These are phyloP conservation scores for Magnaporthiopsis rhizophila DNA, from an alignment of 2,329 filamentous ascomycete genomes.

Conservation along the genomic window DNA sequence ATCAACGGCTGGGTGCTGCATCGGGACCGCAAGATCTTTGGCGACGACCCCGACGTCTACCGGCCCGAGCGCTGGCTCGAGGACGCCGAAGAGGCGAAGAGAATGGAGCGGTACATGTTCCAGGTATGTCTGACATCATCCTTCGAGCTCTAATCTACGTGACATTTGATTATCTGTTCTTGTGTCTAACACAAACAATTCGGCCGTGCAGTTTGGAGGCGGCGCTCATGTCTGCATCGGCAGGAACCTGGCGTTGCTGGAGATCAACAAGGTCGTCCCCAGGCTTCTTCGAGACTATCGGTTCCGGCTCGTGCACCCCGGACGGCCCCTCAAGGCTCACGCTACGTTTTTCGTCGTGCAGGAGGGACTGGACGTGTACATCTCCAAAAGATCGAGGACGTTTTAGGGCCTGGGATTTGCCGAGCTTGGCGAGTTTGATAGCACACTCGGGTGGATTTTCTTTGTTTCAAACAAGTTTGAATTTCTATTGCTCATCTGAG, in stretches of 20 bases:
- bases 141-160: neutral
- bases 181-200: slow-evolving; percentile 7
- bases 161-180: too few species aligned
- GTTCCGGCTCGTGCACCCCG: slow-evolving; percentile 43
- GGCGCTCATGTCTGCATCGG: slow-evolving; percentile 48
- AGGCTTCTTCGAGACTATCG: slow-evolving; percentile 45
- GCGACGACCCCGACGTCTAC: slow-evolving; percentile 41
- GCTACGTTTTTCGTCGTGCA: slow-evolving; percentile 55
- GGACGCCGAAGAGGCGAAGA: slow-evolving; percentile 31
- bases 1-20: slow-evolving; percentile 48
- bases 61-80: slow-evolving; percentile 48
- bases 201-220: slow-evolving; percentile 37
- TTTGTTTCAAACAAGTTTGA: too few species aligned
- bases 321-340: slow-evolving; percentile 40
- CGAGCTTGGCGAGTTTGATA: too few species aligned
- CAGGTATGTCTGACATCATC: slow-evolving; percentile 31
- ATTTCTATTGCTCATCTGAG: neutral
- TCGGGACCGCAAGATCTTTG: slow-evolving; percentile 39
- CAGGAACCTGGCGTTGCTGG: slow-evolving; percentile 44
- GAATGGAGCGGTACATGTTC: slow-evolving; percentile 48
- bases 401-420: neutral
- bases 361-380: slow-evolving; percentile 44
- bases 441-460: too few species aligned
- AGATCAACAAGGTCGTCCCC: slow-evolving; percentile 52
- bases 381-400: slow-evolving; percentile 16